phyloP scores from a whole-genome alignment of 2,329 filamentous ascomycete species.

The Xylaria digitata region DNA sequence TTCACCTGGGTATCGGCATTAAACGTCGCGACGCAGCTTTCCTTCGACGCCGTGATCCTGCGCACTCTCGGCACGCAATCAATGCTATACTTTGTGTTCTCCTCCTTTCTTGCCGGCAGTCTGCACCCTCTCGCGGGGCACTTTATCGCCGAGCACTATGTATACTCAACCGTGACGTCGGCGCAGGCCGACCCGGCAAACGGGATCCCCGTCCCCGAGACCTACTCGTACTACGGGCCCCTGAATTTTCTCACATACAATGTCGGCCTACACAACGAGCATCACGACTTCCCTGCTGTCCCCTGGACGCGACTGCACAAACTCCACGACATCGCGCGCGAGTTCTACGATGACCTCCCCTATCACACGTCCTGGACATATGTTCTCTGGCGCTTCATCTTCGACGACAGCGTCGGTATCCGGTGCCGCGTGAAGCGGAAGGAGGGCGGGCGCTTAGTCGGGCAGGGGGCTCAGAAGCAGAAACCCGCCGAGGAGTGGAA shows the following conservation, averaged over 20 bases:
- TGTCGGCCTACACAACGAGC: conserved; percentile 97
- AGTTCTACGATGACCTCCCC: conserved; percentile 92
- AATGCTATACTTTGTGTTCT: conserved; percentile 85
- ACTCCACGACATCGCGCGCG: conserved; percentile 81
- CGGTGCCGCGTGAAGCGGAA: conserved; percentile 94
- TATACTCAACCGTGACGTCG: conserved; percentile 73
- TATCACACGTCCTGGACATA: conserved; percentile 90
- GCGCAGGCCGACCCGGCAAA: conserved; percentile 68
- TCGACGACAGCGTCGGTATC: conserved; percentile 88
- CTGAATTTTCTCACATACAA: conserved; percentile 96
- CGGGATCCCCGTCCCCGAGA: conserved; percentile 82
- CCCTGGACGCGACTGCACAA: conserved; percentile 89
- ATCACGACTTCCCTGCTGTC: conserved; percentile 97
- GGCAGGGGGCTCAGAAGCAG: conserved; percentile 46
- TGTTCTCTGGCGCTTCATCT: conserved; percentile 95
- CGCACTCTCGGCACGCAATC: conserved; percentile 70
- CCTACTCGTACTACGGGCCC: conserved; percentile 95
- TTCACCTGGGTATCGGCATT: conserved; percentile 85
- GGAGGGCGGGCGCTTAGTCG: conserved; percentile 74
- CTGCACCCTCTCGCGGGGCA: conserved; percentile 95
- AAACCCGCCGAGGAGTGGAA: conserved; percentile 66
- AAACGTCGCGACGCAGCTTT: conserved; percentile 81
- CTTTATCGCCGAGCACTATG: conserved; percentile 98
- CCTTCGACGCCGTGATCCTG: conserved; percentile 80
- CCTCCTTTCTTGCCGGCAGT: conserved; percentile 91